Evolutionary conservation across 495 filamentous ascomycete species (phyloP).

Genomic region (Ascobolus immersus): DNA sequence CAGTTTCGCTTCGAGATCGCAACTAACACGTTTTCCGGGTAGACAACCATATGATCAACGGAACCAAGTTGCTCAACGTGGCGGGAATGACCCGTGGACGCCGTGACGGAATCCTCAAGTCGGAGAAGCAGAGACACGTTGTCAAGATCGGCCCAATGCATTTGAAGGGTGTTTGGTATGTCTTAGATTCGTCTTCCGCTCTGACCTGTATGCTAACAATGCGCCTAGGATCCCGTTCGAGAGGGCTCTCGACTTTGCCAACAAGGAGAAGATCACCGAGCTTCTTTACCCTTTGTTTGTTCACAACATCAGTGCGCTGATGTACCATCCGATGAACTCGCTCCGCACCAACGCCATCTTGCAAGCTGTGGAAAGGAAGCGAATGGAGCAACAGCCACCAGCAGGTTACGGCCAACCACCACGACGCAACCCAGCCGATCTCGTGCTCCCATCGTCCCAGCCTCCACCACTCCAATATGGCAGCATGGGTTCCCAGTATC

Average conservation of each 20-base stretch:
- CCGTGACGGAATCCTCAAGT: slow-evolving; percentile 89
- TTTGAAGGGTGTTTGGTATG: slow-evolving; percentile 87
- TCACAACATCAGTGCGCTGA: slow-evolving; percentile 79
- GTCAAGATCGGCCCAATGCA: slow-evolving; percentile 99
- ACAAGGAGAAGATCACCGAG: slow-evolving; percentile 98
- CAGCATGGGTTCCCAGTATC: slow-evolving; percentile 42
- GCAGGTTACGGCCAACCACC: too few species aligned
- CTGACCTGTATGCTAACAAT: slow-evolving; percentile 9
- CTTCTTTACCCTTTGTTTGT: slow-evolving; percentile 87
- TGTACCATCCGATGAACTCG: slow-evolving; percentile 85
- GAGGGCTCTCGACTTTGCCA: slow-evolving; percentile 85
- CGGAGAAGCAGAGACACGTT: slow-evolving; percentile 85
- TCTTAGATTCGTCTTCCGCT: slow-evolving; percentile 1
- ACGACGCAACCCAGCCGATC: slow-evolving; percentile 17
- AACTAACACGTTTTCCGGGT: slow-evolving; percentile 9
- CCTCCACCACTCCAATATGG: slow-evolving; percentile 58
- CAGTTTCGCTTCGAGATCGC: neutral
- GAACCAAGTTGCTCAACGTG: slow-evolving; percentile 88
- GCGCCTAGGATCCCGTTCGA: slow-evolving; percentile 79
- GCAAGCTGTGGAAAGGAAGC: slow-evolving; percentile 58
- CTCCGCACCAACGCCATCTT: slow-evolving; percentile 59
- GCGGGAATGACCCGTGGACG: slow-evolving; percentile 94
- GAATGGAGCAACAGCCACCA: neutral
- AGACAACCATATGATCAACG: slow-evolving; percentile 99
- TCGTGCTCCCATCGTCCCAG: slow-evolving; percentile 30